A percentile compares a stretch with the other conserved stretches of the same genome.
Conservation (phyloP, 2,329 filamentous ascomycete species). For the Neocatenulostroma microsporum region DNA sequence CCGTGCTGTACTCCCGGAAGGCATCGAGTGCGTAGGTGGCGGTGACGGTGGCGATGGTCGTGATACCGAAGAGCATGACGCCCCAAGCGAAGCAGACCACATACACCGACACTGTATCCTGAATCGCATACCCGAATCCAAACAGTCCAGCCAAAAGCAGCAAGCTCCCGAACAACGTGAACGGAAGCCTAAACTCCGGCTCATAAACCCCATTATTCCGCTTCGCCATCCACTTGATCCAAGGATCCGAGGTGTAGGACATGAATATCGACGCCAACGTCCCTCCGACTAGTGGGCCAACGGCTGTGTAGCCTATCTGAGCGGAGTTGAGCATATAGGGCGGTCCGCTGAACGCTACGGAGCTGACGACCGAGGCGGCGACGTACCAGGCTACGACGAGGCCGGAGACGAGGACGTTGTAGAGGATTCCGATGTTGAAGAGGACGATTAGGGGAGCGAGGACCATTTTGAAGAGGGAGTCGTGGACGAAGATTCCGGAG, state of each 20-base stretch:
- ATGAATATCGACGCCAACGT: conserved; percentile 12
- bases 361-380: conserved; percentile 17
- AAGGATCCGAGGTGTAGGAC: conserved; percentile 9
- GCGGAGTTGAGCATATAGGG: conserved; percentile 15
- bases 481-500: conserved; percentile 10
- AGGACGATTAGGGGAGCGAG: conserved; percentile 16
- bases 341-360: conserved; percentile 15
- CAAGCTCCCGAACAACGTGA: conserved; percentile 13
- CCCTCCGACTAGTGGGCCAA: conserved; percentile 13
- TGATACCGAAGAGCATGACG: conserved; percentile 23
- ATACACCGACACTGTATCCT: conserved; percentile 13
- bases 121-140: conserved; percentile 21
- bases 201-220: conserved; percentile 17
- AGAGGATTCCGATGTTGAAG: conserved; percentile 13
- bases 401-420: conserved; percentile 12
- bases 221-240: conserved; percentile 16
- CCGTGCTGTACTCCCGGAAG: conserved; percentile 22
- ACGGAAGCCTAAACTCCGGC: conserved; percentile 25
- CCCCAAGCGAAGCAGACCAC: conserved; percentile 25
- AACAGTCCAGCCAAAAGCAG: conserved; percentile 23
- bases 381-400: conserved; percentile 17
- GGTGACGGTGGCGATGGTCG: conserved; percentile 22
- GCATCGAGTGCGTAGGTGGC: conserved; percentile 22
- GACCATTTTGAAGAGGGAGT: conserved; percentile 16
- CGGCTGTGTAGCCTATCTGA: conserved; percentile 15